These are phyloP conservation scores for Ramaria sp. DNA, from an alignment of 768 basidiomycete genomes.

Conservation along the genomic window DNA sequence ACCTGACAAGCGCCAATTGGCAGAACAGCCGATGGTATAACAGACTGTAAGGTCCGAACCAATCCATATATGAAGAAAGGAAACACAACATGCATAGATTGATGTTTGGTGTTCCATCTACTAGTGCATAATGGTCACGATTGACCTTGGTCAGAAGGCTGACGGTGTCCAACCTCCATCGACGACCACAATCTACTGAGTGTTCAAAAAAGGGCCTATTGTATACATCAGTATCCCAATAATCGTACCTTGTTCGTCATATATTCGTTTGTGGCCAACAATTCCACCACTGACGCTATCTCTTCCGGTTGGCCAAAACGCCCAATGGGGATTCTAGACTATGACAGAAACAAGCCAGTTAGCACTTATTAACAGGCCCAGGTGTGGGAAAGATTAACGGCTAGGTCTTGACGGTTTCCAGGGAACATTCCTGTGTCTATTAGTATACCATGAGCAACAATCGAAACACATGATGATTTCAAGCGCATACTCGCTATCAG, in stretches of 20 bases:
- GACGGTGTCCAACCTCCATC: background rate
- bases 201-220: background rate
- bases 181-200: background rate
- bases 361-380: background rate
- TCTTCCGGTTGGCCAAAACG: constrained; percentile 41
- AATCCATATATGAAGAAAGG: too few species aligned
- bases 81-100: too few species aligned
- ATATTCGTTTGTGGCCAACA: constrained; percentile 39
- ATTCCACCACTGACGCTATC: constrained; percentile 39
- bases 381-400: constrained; percentile 16
- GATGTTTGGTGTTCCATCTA: too few species aligned
- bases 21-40: too few species aligned
- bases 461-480: background rate
- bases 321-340: constrained; percentile 41
- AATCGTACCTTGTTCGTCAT: constrained; percentile 44
- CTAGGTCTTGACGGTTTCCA: constrained; percentile 21
- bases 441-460: background rate
- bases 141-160: background rate
- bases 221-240: background rate
- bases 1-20: too few species aligned
- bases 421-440: constrained; percentile 7
- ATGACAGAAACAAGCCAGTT: background rate
- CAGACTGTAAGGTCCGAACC: too few species aligned
- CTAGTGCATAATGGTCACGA: too few species aligned
- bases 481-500: constrained; percentile 32